Conservation (phyloP, 257 asterid genomes). For the Penstemon eatonii region DNA sequence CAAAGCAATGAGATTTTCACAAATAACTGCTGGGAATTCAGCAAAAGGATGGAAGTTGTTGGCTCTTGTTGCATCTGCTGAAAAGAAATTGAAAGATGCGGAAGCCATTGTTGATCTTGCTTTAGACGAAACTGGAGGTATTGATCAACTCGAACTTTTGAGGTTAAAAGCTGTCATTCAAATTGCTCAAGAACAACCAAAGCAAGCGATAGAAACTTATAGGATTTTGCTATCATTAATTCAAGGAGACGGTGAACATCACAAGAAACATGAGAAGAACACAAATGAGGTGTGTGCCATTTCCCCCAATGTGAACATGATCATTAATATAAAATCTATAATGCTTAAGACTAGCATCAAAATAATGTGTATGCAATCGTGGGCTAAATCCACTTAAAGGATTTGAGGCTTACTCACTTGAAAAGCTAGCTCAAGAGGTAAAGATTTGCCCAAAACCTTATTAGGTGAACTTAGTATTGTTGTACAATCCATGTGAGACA, state of each 20-base stretch:
- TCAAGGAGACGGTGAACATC: conserved; percentile 51
- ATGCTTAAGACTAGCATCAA: too few relatives aligned
- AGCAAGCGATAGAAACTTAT: conserved; percentile 81
- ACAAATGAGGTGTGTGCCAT: conserved; percentile 37
- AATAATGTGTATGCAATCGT: too few relatives aligned
- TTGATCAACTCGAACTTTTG: conserved; percentile 73
- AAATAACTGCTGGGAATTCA: conserved; percentile 54
- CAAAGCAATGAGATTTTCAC: conserved; percentile 52
- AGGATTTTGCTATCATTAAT: conserved; percentile 62
- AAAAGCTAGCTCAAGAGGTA: too few relatives aligned
- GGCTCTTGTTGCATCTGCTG: conserved; percentile 78
- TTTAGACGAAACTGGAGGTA: conserved; percentile 59
- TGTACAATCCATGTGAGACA: too few relatives aligned
- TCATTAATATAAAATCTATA: too few relatives aligned
- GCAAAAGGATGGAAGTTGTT: conserved; percentile 70
- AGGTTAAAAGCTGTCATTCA: conserved; percentile 76
- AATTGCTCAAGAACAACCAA: conserved; percentile 67
- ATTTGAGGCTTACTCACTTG: too few relatives aligned
- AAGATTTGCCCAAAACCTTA: too few relatives aligned
- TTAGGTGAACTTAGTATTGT: too few relatives aligned
- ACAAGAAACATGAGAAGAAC: conserved; percentile 28
- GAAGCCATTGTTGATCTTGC: conserved; percentile 78
- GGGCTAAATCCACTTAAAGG: too few relatives aligned
- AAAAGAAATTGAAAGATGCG: conserved; percentile 67
- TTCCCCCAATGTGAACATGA: background rate